A percentile compares a stretch with the other conserved stretches of the same genome.
Conservation (phyloP, 805 yeast species). For the Yamadazyma sp. region DNA sequence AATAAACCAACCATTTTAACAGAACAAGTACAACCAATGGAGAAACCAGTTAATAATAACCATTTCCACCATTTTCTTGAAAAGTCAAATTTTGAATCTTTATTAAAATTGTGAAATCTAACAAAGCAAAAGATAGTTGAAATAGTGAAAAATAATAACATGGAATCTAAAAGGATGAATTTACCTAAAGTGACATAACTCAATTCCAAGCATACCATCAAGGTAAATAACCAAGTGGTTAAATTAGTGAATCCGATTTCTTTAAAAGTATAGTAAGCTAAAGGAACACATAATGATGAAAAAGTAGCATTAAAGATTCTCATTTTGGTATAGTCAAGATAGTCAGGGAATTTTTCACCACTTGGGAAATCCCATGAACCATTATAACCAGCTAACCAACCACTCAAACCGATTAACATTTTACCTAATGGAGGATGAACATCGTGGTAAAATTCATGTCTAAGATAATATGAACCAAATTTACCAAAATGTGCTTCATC, state of each 20-base stretch:
- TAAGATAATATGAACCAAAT: slow-evolving; percentile 75
- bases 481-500: slow-evolving; percentile 91
- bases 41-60: slow-evolving; percentile 78
- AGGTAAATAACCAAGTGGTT: slow-evolving; percentile 57
- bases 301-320: slow-evolving; percentile 69
- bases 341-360: slow-evolving; percentile 62
- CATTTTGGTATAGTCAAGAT: slow-evolving; percentile 60
- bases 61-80: slow-evolving; percentile 90
- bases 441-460: slow-evolving; percentile 79
- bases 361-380: slow-evolving; percentile 73
- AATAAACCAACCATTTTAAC: slow-evolving; percentile 97
- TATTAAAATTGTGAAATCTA: slow-evolving; percentile 63
- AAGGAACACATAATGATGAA: slow-evolving; percentile 63
- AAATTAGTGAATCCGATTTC: slow-evolving; percentile 48
- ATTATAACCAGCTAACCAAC: slow-evolving; percentile 78
- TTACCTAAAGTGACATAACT: slow-evolving; percentile 68
- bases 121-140: slow-evolving; percentile 74
- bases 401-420: slow-evolving; percentile 74
- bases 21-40: slow-evolving; percentile 86
- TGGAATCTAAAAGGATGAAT: slow-evolving; percentile 73
- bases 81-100: slow-evolving; percentile 44
- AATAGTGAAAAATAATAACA: slow-evolving; percentile 72
- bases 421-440: slow-evolving; percentile 89
- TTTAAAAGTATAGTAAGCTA: slow-evolving; percentile 68
- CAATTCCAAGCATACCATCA: slow-evolving; percentile 65